Evolutionary conservation across 257 asterid species (phyloP).

Genomic region (Solanum lycopersicoides): DNA sequence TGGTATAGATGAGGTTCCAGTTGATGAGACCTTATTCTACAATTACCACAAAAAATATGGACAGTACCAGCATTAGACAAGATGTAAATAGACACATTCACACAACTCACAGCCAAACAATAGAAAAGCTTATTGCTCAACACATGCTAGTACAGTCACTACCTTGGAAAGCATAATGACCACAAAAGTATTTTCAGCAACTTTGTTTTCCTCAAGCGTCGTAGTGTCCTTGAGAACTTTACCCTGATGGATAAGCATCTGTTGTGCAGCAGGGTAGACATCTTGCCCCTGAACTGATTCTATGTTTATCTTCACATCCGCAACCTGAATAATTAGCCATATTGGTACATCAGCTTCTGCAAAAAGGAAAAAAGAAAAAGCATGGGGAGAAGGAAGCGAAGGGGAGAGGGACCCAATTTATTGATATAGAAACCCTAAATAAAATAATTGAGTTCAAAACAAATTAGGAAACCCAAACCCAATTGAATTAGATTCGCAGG

Average conservation of each 20-base stretch:
- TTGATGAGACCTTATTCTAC: slow-evolving; percentile 53
- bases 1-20: slow-evolving; percentile 42
- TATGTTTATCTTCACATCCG: slow-evolving; percentile 65
- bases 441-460: background rate
- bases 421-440: background rate
- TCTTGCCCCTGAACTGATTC: slow-evolving; percentile 65
- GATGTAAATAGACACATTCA: background rate
- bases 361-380: background rate
- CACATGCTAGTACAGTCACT: background rate
- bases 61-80: background rate
- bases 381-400: background rate
- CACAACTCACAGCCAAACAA: background rate
- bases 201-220: slow-evolving; percentile 65
- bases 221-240: slow-evolving; percentile 77
- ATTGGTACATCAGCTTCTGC: background rate
- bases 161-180: slow-evolving; percentile 87
- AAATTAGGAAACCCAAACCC: background rate
- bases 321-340: slow-evolving; percentile 31
- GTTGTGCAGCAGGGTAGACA: slow-evolving; percentile 67
- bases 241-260: slow-evolving; percentile 92
- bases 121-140: background rate
- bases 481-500: background rate
- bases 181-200: slow-evolving; percentile 67
- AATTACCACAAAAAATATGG: slow-evolving; percentile 7
- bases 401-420: background rate